Evolutionary conservation across 805 yeast genomes (phyloP).

Genomic region (Saccharomycopsis sp.): DNA sequence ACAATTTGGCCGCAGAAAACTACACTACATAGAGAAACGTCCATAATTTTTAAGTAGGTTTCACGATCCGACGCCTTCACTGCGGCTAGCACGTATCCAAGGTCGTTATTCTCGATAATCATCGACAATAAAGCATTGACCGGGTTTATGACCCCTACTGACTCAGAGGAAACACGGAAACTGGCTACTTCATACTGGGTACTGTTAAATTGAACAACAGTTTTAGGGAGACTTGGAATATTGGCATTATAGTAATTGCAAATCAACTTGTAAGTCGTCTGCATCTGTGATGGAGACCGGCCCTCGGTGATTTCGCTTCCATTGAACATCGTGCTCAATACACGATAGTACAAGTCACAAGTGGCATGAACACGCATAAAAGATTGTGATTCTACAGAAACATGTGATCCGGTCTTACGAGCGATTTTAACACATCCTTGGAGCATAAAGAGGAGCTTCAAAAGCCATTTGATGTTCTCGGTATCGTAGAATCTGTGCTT

Average conservation of each 20-base stretch:
- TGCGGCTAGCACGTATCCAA: too few species aligned
- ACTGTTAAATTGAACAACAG: background rate
- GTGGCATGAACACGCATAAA: background rate
- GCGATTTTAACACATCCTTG: constrained; percentile 1
- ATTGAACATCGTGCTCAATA: constrained; percentile 7
- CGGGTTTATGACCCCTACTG: constrained; percentile 15
- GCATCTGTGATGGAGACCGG: background rate
- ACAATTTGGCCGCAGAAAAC: constrained; percentile 78
- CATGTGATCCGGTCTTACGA: constrained; percentile 16
- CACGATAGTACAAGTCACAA: background rate
- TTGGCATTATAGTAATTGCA: background rate
- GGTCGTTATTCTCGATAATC: constrained; percentile 10
- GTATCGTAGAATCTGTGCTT: background rate
- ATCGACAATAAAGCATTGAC: constrained; percentile 14
- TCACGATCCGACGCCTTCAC: background rate
- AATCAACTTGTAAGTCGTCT: background rate
- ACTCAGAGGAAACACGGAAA: background rate
- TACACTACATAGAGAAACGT: constrained; percentile 46
- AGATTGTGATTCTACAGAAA: background rate
- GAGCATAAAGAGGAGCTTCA: constrained; percentile 1
- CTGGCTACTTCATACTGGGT: background rate
- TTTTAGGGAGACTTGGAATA: constrained; percentile 3
- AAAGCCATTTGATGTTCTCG: background rate
- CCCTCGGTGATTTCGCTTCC: constrained; percentile 3
- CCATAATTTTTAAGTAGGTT: background rate